A percentile compares a stretch with the other conserved stretches of the same genome.
These are phyloP conservation scores for Teratosphaeria destructans DNA, from an alignment of 2,329 filamentous ascomycete genomes.

Conservation along the genomic window DNA sequence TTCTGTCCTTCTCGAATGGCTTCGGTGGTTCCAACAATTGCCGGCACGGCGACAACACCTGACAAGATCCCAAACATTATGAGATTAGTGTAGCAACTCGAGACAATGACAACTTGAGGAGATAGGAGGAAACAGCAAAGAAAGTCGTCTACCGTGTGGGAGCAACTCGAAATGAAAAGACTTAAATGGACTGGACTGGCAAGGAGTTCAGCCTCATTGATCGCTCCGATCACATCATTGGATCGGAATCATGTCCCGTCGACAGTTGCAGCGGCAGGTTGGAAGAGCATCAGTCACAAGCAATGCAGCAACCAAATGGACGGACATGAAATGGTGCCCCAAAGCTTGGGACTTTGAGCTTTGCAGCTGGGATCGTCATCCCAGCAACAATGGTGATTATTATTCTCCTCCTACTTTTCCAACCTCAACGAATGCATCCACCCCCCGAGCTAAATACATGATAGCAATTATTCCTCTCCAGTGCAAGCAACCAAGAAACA, in stretches of 20 bases:
- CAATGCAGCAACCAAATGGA: background rate
- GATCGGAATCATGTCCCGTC: background rate
- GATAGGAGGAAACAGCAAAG: background rate
- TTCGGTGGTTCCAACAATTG: conserved; percentile 27
- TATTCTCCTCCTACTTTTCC: background rate
- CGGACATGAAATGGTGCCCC: background rate
- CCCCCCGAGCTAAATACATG: background rate
- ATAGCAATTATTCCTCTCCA: background rate
- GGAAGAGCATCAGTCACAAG: background rate
- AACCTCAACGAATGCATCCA: background rate
- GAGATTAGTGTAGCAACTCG: background rate
- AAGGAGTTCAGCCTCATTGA: background rate
- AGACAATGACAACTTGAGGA: background rate
- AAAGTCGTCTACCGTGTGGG: background rate
- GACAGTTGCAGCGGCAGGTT: background rate
- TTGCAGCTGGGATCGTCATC: background rate
- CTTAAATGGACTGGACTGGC: background rate
- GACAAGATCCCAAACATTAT: conserved; percentile 25
- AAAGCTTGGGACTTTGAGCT: background rate
- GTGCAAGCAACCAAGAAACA: background rate
- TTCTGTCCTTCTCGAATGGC: conserved; percentile 23
- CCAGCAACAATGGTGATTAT: background rate
- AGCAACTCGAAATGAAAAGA: background rate
- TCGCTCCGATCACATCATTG: background rate
- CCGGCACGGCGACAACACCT: conserved; percentile 23